A percentile compares a stretch with the other conserved stretches of the same genome.
Conservation (phyloP, 2,329 filamentous ascomycete species). For the Aspergillus ibericus region DNA sequence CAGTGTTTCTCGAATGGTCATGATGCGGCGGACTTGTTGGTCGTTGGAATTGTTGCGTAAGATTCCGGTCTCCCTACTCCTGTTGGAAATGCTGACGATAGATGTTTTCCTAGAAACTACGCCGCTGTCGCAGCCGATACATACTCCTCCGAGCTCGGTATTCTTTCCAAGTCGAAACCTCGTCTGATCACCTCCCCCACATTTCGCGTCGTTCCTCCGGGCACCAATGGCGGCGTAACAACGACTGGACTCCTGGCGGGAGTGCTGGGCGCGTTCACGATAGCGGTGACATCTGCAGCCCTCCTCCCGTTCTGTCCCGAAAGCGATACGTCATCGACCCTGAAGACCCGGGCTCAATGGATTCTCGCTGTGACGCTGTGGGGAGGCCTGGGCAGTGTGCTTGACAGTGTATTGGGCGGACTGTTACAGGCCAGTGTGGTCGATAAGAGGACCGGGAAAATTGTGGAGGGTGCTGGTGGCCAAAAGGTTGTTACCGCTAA, state of each 20-base stretch:
- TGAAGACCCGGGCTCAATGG: slow-evolving; percentile 54
- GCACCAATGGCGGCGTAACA: slow-evolving; percentile 93
- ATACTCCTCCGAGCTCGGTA: slow-evolving; percentile 92
- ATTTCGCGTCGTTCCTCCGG: slow-evolving; percentile 76
- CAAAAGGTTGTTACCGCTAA: slow-evolving; percentile 47
- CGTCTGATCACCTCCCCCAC: slow-evolving; percentile 80
- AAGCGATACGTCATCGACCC: slow-evolving; percentile 11
- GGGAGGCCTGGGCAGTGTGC: slow-evolving; percentile 75
- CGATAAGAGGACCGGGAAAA: slow-evolving; percentile 78
- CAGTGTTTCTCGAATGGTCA: slow-evolving; percentile 43
- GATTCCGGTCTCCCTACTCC: slow-evolving; percentile 10
- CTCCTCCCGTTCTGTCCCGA: slow-evolving; percentile 67
- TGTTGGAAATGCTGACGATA: background rate
- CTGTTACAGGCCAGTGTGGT: slow-evolving; percentile 82
- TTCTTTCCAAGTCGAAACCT: slow-evolving; percentile 72
- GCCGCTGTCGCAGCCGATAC: slow-evolving; percentile 91
- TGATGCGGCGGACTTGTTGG: slow-evolving; percentile 36
- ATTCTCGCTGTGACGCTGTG: slow-evolving; percentile 63
- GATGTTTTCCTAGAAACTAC: slow-evolving; percentile 61
- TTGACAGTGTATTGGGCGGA: slow-evolving; percentile 86
- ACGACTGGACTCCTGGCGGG: slow-evolving; percentile 71
- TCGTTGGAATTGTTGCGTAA: slow-evolving; percentile 44
- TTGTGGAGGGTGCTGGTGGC: slow-evolving; percentile 84
- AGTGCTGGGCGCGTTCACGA: slow-evolving; percentile 66
- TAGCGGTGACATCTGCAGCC: slow-evolving; percentile 67